Percentiles rank a stretch among this genome's conserved stretches.
These are phyloP conservation scores for Pilaira anomala DNA, from an alignment of 192 early-diverging fungal species.

Conservation along the genomic window DNA sequence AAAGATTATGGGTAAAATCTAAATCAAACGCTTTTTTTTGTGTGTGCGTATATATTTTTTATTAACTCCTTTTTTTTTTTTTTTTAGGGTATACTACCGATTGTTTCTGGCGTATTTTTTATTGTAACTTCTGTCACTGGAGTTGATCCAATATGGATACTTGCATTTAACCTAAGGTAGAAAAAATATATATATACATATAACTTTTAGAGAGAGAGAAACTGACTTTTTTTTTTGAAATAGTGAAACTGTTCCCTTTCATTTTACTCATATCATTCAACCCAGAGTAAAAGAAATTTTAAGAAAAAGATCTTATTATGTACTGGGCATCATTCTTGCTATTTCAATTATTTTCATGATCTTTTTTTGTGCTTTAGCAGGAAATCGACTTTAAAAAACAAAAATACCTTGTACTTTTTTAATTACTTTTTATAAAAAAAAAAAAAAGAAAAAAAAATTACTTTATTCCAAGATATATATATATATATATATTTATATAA, in stretches of 20 bases:
- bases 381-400: constrained; percentile 32
- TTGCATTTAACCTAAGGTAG: constrained; percentile 36
- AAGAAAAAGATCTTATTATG: constrained; percentile 21
- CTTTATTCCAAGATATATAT: too few relatives aligned
- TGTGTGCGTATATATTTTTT: too few relatives aligned
- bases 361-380: constrained; percentile 34
- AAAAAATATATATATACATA: too few relatives aligned
- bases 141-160: constrained; percentile 38
- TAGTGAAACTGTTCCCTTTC: constrained; percentile 37
- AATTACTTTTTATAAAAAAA: too few relatives aligned
- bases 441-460: too few relatives aligned
- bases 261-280: constrained; percentile 37
- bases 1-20: constrained; percentile 54
- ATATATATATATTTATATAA: too few relatives aligned
- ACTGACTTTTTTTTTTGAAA: not conserved
- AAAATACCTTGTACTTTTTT: not conserved
- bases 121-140: constrained; percentile 30
- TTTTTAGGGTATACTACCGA: constrained; percentile 36
- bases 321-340: constrained; percentile 16
- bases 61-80: not conserved
- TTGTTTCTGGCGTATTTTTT: constrained; percentile 35
- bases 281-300: constrained; percentile 24
- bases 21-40: not conserved
- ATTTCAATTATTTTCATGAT: constrained; percentile 17
- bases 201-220: not conserved